Evolutionary conservation across 1,284 basidiomycete species (phyloP), one percentile per base, ranked within the genome.

Genomic region (Cutaneotrichosporon sp.): DNA sequence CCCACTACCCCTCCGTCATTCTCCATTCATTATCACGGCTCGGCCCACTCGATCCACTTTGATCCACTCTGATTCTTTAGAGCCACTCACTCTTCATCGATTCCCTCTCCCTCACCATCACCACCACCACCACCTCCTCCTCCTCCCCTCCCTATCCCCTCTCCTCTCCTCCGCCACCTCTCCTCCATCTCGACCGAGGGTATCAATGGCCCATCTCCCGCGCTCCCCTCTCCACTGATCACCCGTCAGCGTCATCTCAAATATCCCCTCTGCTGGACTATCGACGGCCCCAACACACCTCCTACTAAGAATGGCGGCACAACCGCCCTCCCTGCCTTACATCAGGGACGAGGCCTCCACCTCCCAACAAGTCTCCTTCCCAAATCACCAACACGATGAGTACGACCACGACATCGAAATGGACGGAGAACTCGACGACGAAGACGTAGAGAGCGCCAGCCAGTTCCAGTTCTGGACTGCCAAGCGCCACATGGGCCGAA

Each of bases 381-480:
- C 64, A 2, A 51, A 62, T 9, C 66, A 65, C 44, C 60, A 58
- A 3, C 48, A 54, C 12, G 63, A 63, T 16, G 51, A 57, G 11
- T 63, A 61, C 42, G 59, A 64, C 12, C 53, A 61, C 14, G 52
- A 61, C 33, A 53, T 57, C 34, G 63, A 64, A 14, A 51, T 55
- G n/a, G 57, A 62, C 11, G 65, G 60, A 37, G 52, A 59, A 8
- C 59, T 66, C 16, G 62, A 65, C 7, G 61, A 59, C 20, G 60
- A 45, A 3, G 61, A 62, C 17, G 49, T 35, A 9, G 57, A 63
- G 27, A 51, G 31, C 22, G 61, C 58, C 2, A 60, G 66, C 14
- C 70, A 67, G 5, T 56, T 69, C 48, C 72, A 75, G 56, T 74
- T 71, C 56, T 75, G 72, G 72, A 67, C 72, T 11, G 65, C 69